phyloP scores from a whole-genome alignment of 73 alveolate species.

The Symbiodinium natans region DNA sequence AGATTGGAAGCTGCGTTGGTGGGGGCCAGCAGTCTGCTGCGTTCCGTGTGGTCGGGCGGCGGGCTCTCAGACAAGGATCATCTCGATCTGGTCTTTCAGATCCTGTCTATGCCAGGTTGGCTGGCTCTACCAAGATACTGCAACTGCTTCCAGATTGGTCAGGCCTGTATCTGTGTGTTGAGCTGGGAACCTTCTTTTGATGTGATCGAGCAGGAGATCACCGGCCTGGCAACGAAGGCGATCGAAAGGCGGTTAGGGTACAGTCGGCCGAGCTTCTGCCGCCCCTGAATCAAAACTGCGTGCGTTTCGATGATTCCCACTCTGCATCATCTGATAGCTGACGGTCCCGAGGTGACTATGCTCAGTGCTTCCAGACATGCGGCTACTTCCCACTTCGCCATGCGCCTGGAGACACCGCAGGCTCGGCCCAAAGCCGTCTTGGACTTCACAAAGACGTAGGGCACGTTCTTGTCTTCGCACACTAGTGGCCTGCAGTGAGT shows the following conservation, averaged over 20 bases:
- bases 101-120: constrained; percentile 38
- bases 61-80: constrained; percentile 46
- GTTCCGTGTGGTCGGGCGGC: neutral
- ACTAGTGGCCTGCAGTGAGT: constrained; percentile 48
- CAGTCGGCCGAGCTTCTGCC: too few species aligned
- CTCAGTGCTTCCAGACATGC: too few species aligned
- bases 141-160: neutral
- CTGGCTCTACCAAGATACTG: neutral
- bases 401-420: constrained; percentile 99
- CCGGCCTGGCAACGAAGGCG: constrained; percentile 36
- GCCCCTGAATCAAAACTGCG: too few species aligned
- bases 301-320: too few species aligned
- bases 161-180: constrained; percentile 86
- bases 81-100: constrained; percentile 83
- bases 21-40: neutral
- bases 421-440: constrained; percentile 99
- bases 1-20: too few species aligned
- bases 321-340: too few species aligned
- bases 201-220: constrained; percentile 85
- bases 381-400: too few species aligned
- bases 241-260: neutral
- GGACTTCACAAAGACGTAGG: constrained; percentile 99
- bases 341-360: too few species aligned
- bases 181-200: constrained; percentile 92
- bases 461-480: constrained; percentile 97